These are phyloP conservation scores for Globisporangium parvum DNA, from an alignment of 352 stramenopile genomes.

Conservation along the genomic window DNA sequence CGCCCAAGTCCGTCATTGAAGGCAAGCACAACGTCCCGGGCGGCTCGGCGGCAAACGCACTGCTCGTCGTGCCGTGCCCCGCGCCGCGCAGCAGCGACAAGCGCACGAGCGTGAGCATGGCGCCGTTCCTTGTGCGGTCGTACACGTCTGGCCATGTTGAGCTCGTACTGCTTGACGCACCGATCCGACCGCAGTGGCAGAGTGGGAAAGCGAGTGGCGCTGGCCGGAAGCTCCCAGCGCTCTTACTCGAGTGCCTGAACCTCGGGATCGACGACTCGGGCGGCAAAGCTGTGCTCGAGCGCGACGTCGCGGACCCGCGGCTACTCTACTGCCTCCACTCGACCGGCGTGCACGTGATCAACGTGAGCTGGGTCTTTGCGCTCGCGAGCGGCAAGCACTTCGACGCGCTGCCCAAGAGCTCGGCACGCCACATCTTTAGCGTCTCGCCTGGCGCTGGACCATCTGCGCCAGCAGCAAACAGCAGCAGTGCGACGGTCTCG, in stretches of 20 bases:
- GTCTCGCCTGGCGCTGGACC: slow-evolving; percentile 34
- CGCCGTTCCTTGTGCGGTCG: slow-evolving; percentile 53
- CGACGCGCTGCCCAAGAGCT: slow-evolving; percentile 49
- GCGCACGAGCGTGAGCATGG: slow-evolving; percentile 15
- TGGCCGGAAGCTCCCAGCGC: slow-evolving; percentile 27
- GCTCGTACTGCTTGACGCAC: slow-evolving; percentile 55
- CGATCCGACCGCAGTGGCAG: slow-evolving; percentile 62
- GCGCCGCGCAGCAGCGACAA: slow-evolving; percentile 22
- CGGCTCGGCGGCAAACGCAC: slow-evolving; percentile 37
- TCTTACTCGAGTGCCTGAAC: slow-evolving; percentile 71
- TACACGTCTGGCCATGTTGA: slow-evolving; percentile 77
- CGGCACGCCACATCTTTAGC: slow-evolving; percentile 73
- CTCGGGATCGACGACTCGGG: slow-evolving; percentile 67
- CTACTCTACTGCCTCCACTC: slow-evolving; percentile 75
- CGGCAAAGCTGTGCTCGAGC: slow-evolving; percentile 48
- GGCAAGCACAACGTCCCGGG: slow-evolving; percentile 39
- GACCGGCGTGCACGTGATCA: slow-evolving; percentile 71
- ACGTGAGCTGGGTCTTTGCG: slow-evolving; percentile 63
- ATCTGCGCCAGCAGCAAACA: background rate
- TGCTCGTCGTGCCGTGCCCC: slow-evolving; percentile 45
- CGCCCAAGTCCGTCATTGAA: slow-evolving; percentile 48
- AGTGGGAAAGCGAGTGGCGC: slow-evolving; percentile 12
- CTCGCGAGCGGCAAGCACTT: slow-evolving; percentile 58
- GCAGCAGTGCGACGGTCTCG: slow-evolving; percentile 12
- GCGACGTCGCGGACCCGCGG: slow-evolving; percentile 42